A percentile compares a stretch with the other conserved stretches of the same genome.
Conservation (phyloP, 1,284 basidiomycete species). For the Apiotrichum brassicae region DNA sequence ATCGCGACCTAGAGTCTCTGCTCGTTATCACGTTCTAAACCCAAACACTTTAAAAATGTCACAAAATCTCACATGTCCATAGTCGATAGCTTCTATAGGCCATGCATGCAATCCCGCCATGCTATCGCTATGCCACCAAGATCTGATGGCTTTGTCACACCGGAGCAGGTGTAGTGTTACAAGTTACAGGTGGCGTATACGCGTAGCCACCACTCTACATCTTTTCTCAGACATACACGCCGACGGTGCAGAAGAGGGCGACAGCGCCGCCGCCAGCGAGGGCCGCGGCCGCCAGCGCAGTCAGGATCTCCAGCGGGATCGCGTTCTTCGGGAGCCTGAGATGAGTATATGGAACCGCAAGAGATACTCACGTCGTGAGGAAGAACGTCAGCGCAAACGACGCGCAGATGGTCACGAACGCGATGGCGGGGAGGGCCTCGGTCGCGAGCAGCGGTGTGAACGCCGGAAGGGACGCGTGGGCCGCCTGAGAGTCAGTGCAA, state of each 20-base stretch:
- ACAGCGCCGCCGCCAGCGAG: constrained; percentile 79
- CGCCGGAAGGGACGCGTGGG: constrained; percentile 54
- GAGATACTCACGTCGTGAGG: constrained; percentile 66
- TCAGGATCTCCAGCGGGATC: constrained; percentile 59
- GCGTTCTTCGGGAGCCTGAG: constrained; percentile 34
- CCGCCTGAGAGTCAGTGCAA: constrained; percentile 45
- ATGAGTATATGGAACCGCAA: neutral
- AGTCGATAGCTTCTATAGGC: neutral
- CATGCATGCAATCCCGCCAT: no score
- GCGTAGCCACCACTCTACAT: neutral
- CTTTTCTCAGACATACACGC: constrained; percentile 64
- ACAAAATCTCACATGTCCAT: no score
- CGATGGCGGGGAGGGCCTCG: constrained; percentile 62
- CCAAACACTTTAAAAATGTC: no score
- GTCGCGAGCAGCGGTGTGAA: constrained; percentile 66
- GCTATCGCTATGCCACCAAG: neutral
- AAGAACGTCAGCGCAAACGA: constrained; percentile 80
- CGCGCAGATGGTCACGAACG: constrained; percentile 61
- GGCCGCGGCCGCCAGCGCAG: constrained; percentile 64
- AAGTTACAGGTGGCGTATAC: neutral
- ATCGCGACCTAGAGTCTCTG: no score
- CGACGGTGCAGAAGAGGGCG: constrained; percentile 75
- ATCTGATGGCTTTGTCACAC: no score
- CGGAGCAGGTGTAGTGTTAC: neutral
- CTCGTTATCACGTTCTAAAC: no score